Conservation (phyloP, 2,329 filamentous ascomycete genomes). For the Aspergillus spinulosporus region DNA sequence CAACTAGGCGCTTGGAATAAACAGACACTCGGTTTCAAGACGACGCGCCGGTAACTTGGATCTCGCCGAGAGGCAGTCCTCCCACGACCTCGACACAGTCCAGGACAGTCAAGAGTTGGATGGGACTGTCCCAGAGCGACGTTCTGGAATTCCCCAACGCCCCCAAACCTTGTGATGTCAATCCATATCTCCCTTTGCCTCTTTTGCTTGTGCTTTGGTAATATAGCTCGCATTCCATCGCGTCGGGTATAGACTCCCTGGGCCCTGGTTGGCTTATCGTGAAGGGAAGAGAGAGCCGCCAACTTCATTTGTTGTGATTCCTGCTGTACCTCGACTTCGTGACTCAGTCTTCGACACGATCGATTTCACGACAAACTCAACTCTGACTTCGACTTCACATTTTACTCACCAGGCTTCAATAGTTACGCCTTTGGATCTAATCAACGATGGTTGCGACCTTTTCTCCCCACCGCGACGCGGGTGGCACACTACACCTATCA, state of each 20-base stretch:
- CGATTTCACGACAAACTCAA: neutral
- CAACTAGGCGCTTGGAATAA: constrained; percentile 17
- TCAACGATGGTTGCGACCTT: constrained; percentile 48
- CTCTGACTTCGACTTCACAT: constrained; percentile 7
- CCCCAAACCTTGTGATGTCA: constrained; percentile 32
- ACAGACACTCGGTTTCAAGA: constrained; percentile 18
- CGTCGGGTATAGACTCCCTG: constrained; percentile 16
- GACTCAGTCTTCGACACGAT: neutral
- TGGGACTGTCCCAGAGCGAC: constrained; percentile 19
- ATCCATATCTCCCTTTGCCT: constrained; percentile 19
- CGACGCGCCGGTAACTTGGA: constrained; percentile 19
- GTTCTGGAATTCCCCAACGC: constrained; percentile 21
- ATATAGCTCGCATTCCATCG: constrained; percentile 33
- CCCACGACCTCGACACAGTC: neutral
- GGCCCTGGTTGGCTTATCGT: constrained; percentile 16
- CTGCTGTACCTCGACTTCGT: constrained; percentile 6
- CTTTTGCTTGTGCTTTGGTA: constrained; percentile 21
- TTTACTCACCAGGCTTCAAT: neutral
- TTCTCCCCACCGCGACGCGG: constrained; percentile 54
- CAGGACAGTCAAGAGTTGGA: constrained; percentile 9
- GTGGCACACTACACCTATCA: constrained; percentile 80
- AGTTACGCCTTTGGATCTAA: neutral
- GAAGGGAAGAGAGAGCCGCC: constrained; percentile 15
- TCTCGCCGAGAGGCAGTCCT: constrained; percentile 14
- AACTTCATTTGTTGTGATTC: constrained; percentile 8